Conservation (phyloP, 75 land plant genomes). For the Cunninghamia lanceolata region DNA sequence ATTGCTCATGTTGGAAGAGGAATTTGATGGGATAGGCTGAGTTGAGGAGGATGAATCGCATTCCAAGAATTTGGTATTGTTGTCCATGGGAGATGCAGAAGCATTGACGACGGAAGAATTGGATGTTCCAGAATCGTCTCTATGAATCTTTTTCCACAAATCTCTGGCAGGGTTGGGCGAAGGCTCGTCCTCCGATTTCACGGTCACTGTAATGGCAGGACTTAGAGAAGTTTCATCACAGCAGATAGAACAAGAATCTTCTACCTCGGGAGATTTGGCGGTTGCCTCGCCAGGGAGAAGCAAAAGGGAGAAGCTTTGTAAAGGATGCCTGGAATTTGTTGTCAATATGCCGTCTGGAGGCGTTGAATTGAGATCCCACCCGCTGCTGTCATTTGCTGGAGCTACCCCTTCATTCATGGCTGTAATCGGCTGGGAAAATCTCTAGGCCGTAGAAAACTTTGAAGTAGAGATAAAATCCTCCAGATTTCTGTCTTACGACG, state of each 20-base stretch:
- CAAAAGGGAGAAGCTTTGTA: neutral
- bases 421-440: neutral
- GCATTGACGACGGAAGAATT: slow-evolving; percentile 42
- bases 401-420: neutral
- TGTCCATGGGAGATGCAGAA: slow-evolving; percentile 10
- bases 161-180: neutral
- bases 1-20: neutral
- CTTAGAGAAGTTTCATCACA: neutral
- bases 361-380: slow-evolving; percentile 6
- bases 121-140: slow-evolving; percentile 38
- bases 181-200: neutral
- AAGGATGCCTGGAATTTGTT: neutral
- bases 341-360: neutral
- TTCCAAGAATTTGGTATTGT: neutral
- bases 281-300: neutral
- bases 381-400: neutral
- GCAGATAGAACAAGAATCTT: slow-evolving; percentile 6
- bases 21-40: neutral
- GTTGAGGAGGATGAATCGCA: neutral
- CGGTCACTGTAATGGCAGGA: neutral
- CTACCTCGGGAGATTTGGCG: neutral
- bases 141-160: neutral
- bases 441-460: neutral
- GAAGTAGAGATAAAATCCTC: neutral
- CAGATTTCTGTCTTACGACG: neutral